A percentile compares a stretch with the other conserved stretches of the same genome.
These are phyloP conservation scores for Mycena pura DNA, from an alignment of 768 basidiomycete genomes.

Conservation along the genomic window DNA sequence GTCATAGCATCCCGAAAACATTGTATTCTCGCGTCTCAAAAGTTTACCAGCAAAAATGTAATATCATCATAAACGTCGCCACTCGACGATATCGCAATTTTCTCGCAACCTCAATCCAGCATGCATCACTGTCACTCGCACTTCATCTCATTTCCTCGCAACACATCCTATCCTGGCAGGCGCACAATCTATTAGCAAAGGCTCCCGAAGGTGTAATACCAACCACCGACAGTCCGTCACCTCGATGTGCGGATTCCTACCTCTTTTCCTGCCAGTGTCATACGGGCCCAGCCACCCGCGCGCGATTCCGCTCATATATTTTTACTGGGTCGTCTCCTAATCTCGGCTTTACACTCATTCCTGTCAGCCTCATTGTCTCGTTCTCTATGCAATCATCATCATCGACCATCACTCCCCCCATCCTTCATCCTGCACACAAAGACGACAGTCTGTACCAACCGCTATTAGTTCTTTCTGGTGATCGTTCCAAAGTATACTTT, in stretches of 20 bases:
- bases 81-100: slow-evolving; percentile 64
- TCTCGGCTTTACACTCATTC: slow-evolving; percentile 29
- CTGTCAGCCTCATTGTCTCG: slow-evolving; percentile 36
- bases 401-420: slow-evolving; percentile 58
- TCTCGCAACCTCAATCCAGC: slow-evolving; percentile 69
- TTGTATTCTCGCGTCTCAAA: slow-evolving; percentile 44
- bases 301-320: slow-evolving; percentile 31
- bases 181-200: slow-evolving; percentile 51
- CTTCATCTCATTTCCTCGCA: slow-evolving; percentile 52
- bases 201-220: slow-evolving; percentile 28
- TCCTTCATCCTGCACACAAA: slow-evolving; percentile 55
- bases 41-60: slow-evolving; percentile 78
- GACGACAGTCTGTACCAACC: slow-evolving; percentile 54
- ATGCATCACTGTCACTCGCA: slow-evolving; percentile 75
- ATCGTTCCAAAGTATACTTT: slow-evolving; percentile 77
- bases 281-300: slow-evolving; percentile 27
- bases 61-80: slow-evolving; percentile 70
- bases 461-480: slow-evolving; percentile 51
- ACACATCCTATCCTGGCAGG: slow-evolving; percentile 56
- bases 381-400: slow-evolving; percentile 64
- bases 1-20: slow-evolving; percentile 54
- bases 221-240: slow-evolving; percentile 20
- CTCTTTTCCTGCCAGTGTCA: slow-evolving; percentile 26
- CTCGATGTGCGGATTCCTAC: slow-evolving; percentile 14
- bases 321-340: slow-evolving; percentile 26